Evolutionary conservation across 2,329 filamentous ascomycete species (phyloP), one percentile per base, ranked within the genome.

Genomic region (Dothistroma septosporum): DNA sequence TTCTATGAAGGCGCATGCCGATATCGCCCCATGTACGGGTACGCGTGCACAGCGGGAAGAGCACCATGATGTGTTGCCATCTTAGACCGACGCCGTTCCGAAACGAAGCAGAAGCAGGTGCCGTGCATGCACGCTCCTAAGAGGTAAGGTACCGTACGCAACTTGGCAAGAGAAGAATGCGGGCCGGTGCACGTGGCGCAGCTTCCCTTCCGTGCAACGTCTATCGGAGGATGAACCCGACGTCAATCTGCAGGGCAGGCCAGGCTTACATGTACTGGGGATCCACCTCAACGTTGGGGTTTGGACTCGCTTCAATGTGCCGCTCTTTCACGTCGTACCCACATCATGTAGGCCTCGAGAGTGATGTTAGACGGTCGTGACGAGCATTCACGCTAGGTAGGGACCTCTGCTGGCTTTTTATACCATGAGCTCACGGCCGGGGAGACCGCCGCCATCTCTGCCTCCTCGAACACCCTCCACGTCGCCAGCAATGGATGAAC

Each of bases 371-470:
- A 44, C 19, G 14, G 8, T 44, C 41, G 19, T 19, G 4, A 7
- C 14, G 41, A 44, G 16, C 41, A 19, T 44, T 11, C 41, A 44
- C 41, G 8, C 19, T 19, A 44, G 41, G 41, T 44, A 44, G 47
- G 47, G 24, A 19, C 21, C 9, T n/a, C 21, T 28, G 21, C 3
- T 14, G 9, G 47, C 47, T 10, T 9, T n/a, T 14, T 9, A 14
- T 44, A 19, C 41, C 41, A 44, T 44, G 41, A 44, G 9, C 14
- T n/a, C 41, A 44, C 41, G 41, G 5, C 19, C 41, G 14, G 41
- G 9, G 10, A n/a, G n/a, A 16, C 46, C 54, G 32, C 60, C 55
- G 46, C 54, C 59, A 41, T 46, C 60, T 31, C 33, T 63, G 33
- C 57, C 60, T 35, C 53, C 58, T 32, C 52, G 57, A 14, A 50